Percentiles rank a stretch among this genome's conserved stretches.
These are phyloP conservation scores for Collybiopsis luxurians DNA, from an alignment of 768 basidiomycete genomes.

Conservation along the genomic window DNA sequence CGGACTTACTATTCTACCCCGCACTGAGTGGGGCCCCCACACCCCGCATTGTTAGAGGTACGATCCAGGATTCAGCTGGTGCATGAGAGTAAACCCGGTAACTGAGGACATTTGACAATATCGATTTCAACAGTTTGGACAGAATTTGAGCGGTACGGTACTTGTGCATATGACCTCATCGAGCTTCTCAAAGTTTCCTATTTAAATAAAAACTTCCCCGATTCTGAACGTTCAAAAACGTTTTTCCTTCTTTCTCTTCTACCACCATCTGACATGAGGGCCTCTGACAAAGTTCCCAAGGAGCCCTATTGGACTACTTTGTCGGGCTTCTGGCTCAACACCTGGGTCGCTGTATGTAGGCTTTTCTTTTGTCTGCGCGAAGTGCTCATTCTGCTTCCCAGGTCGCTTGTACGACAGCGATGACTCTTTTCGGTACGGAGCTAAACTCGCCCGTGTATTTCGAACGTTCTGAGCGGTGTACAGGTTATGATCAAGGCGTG, in stretches of 20 bases:
- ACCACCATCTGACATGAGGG: not conserved
- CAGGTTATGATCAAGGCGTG: slow-evolving; percentile 53
- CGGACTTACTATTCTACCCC: not conserved
- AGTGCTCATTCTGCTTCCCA: slow-evolving; percentile 14
- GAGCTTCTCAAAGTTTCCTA: no score
- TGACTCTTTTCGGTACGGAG: slow-evolving; percentile 45
- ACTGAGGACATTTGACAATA: no score
- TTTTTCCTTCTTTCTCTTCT: not conserved
- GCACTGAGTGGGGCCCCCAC: not conserved
- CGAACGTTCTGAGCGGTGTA: not conserved
- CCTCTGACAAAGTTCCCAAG: slow-evolving; percentile 6
- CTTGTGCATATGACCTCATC: no score
- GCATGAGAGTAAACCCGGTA: no score
- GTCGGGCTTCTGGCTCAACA: slow-evolving; percentile 41
- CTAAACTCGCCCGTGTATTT: not conserved
- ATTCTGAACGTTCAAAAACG: no score
- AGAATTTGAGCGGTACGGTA: no score
- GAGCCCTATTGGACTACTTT: slow-evolving; percentile 38
- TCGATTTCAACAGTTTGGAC: no score
- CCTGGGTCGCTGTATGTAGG: slow-evolving; percentile 29
- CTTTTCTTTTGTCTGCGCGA: not conserved
- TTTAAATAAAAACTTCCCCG: no score
- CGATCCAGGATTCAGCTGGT: no score
- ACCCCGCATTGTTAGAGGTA: no score
- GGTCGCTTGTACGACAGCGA: slow-evolving; percentile 49